Evolutionary conservation across 1,284 basidiomycete genomes (phyloP).

Genomic region (Moesziomyces sp.): DNA sequence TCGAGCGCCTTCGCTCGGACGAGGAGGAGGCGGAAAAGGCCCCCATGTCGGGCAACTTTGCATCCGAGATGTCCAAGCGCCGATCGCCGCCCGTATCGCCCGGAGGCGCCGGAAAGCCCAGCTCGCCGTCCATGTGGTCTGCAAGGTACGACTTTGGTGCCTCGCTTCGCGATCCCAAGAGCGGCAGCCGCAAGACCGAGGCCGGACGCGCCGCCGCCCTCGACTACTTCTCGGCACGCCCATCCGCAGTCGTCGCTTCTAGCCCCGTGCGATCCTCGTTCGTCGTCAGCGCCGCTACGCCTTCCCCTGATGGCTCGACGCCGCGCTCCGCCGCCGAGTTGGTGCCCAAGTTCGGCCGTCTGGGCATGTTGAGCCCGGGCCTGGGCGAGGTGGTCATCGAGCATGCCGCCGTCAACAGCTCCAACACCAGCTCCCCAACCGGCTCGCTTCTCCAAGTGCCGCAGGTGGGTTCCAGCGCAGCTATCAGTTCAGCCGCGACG

Average conservation of each 20-base stretch:
- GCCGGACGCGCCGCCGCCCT: constrained; percentile 59
- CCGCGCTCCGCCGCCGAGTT: constrained; percentile 39
- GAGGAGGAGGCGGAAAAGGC: constrained; percentile 68
- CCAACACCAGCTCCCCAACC: constrained; percentile 35
- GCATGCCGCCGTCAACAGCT: constrained; percentile 39
- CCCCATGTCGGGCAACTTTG: constrained; percentile 30
- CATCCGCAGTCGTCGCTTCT: constrained; percentile 15
- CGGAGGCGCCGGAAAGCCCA: constrained; percentile 63
- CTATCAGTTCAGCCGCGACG: constrained; percentile 3
- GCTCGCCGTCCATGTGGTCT: constrained; percentile 56
- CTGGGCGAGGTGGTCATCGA: constrained; percentile 50
- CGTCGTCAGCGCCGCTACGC: constrained; percentile 47
- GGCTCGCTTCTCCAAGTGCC: constrained; percentile 42
- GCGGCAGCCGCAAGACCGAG: constrained; percentile 55
- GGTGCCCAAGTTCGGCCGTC: constrained; percentile 47
- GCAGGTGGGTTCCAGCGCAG: constrained; percentile 3
- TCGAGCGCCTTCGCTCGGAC: constrained; percentile 70
- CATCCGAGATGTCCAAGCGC: constrained; percentile 41
- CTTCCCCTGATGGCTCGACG: constrained; percentile 42
- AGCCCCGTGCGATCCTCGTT: constrained; percentile 37
- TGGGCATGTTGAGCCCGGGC: constrained; percentile 61
- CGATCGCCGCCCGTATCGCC: constrained; percentile 59
- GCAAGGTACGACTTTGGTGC: constrained; percentile 71
- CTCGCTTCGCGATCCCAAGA: constrained; percentile 69
- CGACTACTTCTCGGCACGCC: constrained; percentile 61